phyloP scores from a whole-genome alignment of 2,329 filamentous ascomycete genomes.

The Exophiala calicioides region DNA sequence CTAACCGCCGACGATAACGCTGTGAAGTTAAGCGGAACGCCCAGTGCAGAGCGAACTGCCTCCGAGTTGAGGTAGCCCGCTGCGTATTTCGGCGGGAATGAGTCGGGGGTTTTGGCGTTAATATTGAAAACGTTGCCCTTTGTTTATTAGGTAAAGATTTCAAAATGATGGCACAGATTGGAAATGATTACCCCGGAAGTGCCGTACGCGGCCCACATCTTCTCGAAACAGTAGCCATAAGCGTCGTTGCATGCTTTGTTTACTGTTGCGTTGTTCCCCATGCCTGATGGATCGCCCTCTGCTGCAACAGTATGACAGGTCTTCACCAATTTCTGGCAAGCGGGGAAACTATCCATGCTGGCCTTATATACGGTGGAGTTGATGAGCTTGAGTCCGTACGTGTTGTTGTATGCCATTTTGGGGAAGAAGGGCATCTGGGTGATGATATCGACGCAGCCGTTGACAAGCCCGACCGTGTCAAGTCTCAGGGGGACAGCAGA shows the following conservation, averaged over 20 bases:
- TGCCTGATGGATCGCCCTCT: conserved; percentile 45
- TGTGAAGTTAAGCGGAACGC: conserved; percentile 62
- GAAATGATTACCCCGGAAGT: conserved; percentile 30
- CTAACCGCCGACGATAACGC: conserved; percentile 46
- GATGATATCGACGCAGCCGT: conserved; percentile 50
- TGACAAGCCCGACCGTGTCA: conserved; percentile 52
- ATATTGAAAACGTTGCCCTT: conserved; percentile 54
- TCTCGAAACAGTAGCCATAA: conserved; percentile 41
- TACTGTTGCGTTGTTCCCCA: conserved; percentile 36
- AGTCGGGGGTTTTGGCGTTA: conserved; percentile 45
- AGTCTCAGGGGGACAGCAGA: conserved; percentile 33
- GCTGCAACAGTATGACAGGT: conserved; percentile 47
- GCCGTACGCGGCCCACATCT: conserved; percentile 43
- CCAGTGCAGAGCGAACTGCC: conserved; percentile 59
- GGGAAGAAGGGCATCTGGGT: conserved; percentile 48
- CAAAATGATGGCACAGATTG: neutral
- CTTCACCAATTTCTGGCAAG: conserved; percentile 51
- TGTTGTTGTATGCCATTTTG: conserved; percentile 53
- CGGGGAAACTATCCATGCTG: conserved; percentile 42
- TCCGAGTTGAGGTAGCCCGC: conserved; percentile 58
- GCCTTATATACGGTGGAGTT: conserved; percentile 44
- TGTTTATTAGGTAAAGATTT: too few species aligned
- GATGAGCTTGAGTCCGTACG: conserved; percentile 50
- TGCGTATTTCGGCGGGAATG: conserved; percentile 48
- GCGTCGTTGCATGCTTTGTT: conserved; percentile 42